phyloP scores from a whole-genome alignment of 2,329 filamentous ascomycete species.

The Colletotrichum trifolii region DNA sequence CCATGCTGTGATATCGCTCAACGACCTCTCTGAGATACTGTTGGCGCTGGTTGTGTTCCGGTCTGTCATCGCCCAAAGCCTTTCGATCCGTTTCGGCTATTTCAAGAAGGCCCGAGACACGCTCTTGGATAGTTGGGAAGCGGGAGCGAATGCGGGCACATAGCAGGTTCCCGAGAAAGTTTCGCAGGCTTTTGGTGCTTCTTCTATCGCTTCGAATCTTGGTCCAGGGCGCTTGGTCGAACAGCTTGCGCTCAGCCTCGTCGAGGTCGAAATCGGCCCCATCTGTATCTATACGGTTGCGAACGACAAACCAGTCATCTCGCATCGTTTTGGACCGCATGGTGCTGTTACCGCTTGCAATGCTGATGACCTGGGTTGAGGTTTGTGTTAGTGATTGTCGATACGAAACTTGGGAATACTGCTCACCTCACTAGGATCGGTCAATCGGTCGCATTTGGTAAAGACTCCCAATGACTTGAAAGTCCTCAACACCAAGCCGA shows the following conservation, averaged over 20 bases:
- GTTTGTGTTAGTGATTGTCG: not conserved
- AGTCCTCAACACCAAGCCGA: slow-evolving; percentile 43
- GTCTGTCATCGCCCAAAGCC: slow-evolving; percentile 43
- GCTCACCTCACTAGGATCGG: slow-evolving; percentile 37
- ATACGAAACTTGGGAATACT: too few relatives aligned
- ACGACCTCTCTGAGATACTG: slow-evolving; percentile 43
- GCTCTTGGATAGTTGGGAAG: slow-evolving; percentile 45
- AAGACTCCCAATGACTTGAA: slow-evolving; percentile 48
- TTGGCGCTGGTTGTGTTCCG: slow-evolving; percentile 38
- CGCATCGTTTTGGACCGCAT: slow-evolving; percentile 27
- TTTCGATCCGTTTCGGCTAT: slow-evolving; percentile 28
- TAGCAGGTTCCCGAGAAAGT: slow-evolving; percentile 44
- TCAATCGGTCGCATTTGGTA: slow-evolving; percentile 50
- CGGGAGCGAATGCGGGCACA: slow-evolving; percentile 48
- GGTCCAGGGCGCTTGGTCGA: slow-evolving; percentile 44
- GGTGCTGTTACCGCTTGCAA: slow-evolving; percentile 23
- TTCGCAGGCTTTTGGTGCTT: slow-evolving; percentile 45
- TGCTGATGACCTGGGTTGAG: slow-evolving; percentile 15
- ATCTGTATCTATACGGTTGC: slow-evolving; percentile 44
- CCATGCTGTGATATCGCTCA: slow-evolving; percentile 39
- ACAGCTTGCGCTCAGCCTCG: slow-evolving; percentile 43
- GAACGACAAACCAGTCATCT: slow-evolving; percentile 50
- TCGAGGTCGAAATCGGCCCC: slow-evolving; percentile 41
- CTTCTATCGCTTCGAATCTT: slow-evolving; percentile 39
- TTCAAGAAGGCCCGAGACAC: slow-evolving; percentile 39